Percentiles rank a stretch among this genome's conserved stretches.
Evolutionary conservation across 2,329 filamentous ascomycete genomes (phyloP).

Genomic region (Cercospora sp.): DNA sequence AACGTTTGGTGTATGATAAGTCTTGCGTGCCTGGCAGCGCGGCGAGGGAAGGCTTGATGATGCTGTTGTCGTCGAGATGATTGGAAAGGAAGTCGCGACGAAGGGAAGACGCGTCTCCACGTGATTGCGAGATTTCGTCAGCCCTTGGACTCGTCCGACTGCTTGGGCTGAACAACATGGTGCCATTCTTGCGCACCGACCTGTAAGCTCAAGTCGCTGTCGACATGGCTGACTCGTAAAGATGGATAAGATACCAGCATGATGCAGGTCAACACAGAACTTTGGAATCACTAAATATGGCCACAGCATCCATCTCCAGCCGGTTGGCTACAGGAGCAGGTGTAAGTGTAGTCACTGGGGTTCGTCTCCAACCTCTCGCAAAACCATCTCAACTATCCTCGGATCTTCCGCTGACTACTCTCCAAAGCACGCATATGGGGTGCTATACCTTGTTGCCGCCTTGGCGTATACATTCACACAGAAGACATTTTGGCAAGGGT

Average conservation of each 20-base stretch:
- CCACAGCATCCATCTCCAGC: neutral
- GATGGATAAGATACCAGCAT: neutral
- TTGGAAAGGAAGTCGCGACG: neutral
- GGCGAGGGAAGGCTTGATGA: neutral
- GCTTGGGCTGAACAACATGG: neutral
- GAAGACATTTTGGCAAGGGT: constrained; percentile 20
- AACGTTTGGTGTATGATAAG: no score
- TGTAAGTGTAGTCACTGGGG: neutral
- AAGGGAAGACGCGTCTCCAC: neutral
- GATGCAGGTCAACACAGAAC: neutral
- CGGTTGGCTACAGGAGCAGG: constrained; percentile 17
- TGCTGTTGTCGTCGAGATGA: neutral
- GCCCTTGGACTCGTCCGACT: neutral
- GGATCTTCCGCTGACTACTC: neutral
- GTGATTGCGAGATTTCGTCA: neutral
- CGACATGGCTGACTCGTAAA: neutral
- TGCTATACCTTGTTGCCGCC: constrained; percentile 17
- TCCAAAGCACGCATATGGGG: constrained; percentile 17
- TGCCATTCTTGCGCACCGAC: neutral
- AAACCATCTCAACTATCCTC: neutral
- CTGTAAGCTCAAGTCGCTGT: neutral
- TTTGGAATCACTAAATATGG: neutral
- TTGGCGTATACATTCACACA: constrained; percentile 19
- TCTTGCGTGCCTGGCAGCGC: neutral
- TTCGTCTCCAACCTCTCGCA: no score